phyloP scores from a whole-genome alignment of 768 basidiomycete species.

The Rhodocollybia butyracea region DNA sequence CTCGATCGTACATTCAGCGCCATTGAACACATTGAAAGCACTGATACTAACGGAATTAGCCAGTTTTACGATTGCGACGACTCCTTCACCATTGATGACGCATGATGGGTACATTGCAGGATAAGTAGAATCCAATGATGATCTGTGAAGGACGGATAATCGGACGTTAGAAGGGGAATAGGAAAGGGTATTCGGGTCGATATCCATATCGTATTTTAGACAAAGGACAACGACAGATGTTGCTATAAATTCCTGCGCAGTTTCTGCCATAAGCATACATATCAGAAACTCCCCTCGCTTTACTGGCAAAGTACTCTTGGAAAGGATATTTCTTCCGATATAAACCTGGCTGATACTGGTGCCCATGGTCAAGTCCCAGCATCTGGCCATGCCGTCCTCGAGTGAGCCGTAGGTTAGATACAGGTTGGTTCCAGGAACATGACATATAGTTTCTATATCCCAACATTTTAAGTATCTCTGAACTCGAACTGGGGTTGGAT shows the following conservation, averaged over 20 bases:
- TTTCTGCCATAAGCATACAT: slow-evolving; percentile 1
- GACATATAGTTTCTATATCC: not conserved
- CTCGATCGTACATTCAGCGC: not conserved
- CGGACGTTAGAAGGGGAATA: not conserved
- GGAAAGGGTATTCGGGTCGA: not conserved
- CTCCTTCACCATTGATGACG: not conserved
- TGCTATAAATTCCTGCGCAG: not conserved
- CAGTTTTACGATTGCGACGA: not conserved
- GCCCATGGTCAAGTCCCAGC: not conserved
- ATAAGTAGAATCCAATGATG: not conserved
- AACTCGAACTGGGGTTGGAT: not conserved
- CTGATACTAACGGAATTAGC: not conserved
- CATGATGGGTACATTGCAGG: slow-evolving; percentile 5
- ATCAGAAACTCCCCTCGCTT: not conserved
- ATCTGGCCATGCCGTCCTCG: not conserved
- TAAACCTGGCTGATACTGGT: not conserved
- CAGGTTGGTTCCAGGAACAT: not conserved
- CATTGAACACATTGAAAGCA: not conserved
- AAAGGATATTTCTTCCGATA: not conserved
- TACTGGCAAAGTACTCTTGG: not conserved
- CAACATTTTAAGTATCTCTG: not conserved
- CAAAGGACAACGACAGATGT: not conserved
- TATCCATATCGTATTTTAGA: not conserved
- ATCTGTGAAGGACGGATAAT: not conserved
- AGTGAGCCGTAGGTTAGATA: not conserved